Evolutionary conservation across 768 basidiomycete species (phyloP).

Genomic region (Boletus sp.): DNA sequence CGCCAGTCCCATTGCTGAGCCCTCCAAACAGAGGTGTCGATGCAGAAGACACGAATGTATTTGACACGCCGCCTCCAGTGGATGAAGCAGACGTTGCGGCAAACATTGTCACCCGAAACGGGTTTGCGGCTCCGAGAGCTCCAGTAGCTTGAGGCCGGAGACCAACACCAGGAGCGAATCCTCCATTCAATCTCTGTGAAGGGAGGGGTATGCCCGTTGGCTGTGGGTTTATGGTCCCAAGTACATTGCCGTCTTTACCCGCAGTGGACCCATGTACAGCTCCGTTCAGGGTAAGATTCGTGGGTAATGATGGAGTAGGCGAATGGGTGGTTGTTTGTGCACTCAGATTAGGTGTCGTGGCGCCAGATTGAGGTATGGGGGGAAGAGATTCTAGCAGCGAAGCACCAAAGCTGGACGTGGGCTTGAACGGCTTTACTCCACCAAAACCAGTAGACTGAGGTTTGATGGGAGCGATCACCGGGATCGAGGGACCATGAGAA

Average conservation of each 20-base stretch:
- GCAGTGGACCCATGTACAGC: constrained; percentile 9
- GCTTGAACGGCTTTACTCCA: constrained; percentile 80
- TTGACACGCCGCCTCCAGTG: not conserved
- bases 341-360: constrained; percentile 43
- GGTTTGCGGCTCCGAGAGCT: constrained; percentile 48
- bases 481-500: constrained; percentile 34
- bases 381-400: constrained; percentile 73
- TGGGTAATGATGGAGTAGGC: constrained; percentile 27
- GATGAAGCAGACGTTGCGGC: constrained; percentile 30
- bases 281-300: constrained; percentile 12
- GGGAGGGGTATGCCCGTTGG: constrained; percentile 22
- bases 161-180: constrained; percentile 39
- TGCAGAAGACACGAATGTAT: constrained; percentile 20
- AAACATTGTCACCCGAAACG: constrained; percentile 67
- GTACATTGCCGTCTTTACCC: constrained; percentile 17
- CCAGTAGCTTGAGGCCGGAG: constrained; percentile 66
- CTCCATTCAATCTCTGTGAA: constrained; percentile 16
- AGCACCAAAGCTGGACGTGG: constrained; percentile 76
- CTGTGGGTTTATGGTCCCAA: constrained; percentile 37
- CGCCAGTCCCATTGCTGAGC: constrained; percentile 11
- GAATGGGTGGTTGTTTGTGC: constrained; percentile 10
- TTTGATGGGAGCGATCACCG: constrained; percentile 35
- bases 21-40: constrained; percentile 28
- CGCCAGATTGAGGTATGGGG: constrained; percentile 60
- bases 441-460: constrained; percentile 51